Base-by-base conservation (phyloP, 306 rosid genomes). In the Rosa persica region DNA sequence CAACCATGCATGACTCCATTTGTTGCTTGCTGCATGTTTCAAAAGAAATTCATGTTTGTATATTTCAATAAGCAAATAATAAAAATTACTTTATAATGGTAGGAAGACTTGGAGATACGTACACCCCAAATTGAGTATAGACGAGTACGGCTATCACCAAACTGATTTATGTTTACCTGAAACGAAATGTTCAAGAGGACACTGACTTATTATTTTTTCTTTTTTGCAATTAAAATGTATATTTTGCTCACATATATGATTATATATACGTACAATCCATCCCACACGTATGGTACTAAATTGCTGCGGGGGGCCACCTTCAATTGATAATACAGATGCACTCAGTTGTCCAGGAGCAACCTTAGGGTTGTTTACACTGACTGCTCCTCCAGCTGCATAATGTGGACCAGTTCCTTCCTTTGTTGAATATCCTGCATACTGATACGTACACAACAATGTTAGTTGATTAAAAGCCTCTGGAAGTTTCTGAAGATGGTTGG, bases 371-470 rank as follows among this genome's bases (percentile, higher is more conserved):
- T 23, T 9, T 3, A 58, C 36, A 58, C 16, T n/a, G 65, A 58
- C 65, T 3, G 65, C 1, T 23, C 65, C 36, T 58, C 34, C 65
- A 23, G 36, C 65, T 58, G 36, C 36, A 23, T 23, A 58, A 23
- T 58, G 36, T 10, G 36, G 4, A 58, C 16, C 65, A 22, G 30
- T 58, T 58, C 65, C 65, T 1, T 8, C 16, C 34, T 58, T 58
- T 58, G 65, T 23, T 58, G 65, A 22, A 58, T 58, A 58, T 58
- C 65, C 65, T 58, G 65, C 65, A 23, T 22, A 23, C 65, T 58
- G 10, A 58, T 22, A 4, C n/a, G n/a, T n/a, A n/a, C n/a, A n/a
- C n/a, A n/a, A n/a, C n/a, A n/a, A n/a, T n/a, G n/a, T n/a, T n/a
- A n/a, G n/a, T n/a, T n/a, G n/a, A n/a, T n/a, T n/a, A n/a, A n/a